These are phyloP conservation scores for Leccinum ponderosum DNA, from an alignment of 1,284 basidiomycete species.

Conservation along the genomic window DNA sequence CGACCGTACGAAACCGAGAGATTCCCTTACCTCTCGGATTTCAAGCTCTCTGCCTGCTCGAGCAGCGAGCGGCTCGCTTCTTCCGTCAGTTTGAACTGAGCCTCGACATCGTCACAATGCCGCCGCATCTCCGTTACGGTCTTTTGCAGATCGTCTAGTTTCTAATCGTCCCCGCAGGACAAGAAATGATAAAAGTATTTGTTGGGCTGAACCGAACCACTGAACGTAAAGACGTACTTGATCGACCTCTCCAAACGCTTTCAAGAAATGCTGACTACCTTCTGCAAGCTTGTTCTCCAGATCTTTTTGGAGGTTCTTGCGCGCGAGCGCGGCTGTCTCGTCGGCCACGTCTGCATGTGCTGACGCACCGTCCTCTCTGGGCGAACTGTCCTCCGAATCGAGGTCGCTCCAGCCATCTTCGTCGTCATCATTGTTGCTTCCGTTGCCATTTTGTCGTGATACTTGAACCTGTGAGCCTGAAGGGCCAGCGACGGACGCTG, in stretches of 20 bases:
- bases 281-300: constrained; percentile 78
- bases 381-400: constrained; percentile 12
- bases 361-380: constrained; percentile 5
- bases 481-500: not conserved
- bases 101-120: constrained; percentile 48
- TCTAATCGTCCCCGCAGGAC: constrained; percentile 9
- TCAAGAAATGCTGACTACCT: constrained; percentile 79
- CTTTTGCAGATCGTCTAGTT: constrained; percentile 25
- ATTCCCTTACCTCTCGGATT: constrained; percentile 69
- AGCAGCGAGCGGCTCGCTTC: constrained; percentile 82
- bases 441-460: constrained; percentile 18
- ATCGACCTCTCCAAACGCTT: constrained; percentile 85
- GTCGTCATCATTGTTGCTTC: constrained; percentile 26
- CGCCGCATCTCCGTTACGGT: constrained; percentile 22
- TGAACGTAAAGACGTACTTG: constrained; percentile 53
- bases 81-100: constrained; percentile 74
- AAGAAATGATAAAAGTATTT: not conserved
- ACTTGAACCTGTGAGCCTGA: not conserved
- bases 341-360: constrained; percentile 34
- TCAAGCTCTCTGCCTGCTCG: constrained; percentile 82
- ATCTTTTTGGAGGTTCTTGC: constrained; percentile 80
- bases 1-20: not conserved
- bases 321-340: constrained; percentile 66
- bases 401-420: constrained; percentile 35
- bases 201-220: not conserved